Base-by-base conservation (phyloP, 345 rosid species). In the Eucalyptus guilfoylei region DNA sequence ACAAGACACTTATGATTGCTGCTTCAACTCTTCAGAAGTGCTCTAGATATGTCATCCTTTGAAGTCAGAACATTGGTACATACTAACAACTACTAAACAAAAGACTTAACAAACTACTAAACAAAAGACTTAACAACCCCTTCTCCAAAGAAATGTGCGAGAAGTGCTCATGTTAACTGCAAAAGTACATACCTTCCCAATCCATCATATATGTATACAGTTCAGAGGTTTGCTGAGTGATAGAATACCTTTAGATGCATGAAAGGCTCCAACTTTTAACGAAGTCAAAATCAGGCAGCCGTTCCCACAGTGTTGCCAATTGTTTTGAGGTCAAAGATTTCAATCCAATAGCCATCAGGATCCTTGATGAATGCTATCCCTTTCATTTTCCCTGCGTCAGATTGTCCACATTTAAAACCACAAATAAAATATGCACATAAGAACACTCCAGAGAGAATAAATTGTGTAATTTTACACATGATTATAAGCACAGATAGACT, bases 341-440 rank as follows among this genome's bases (percentile, higher is more conserved):
- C 99, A 62, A 96, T 97, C 99, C 98, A 96, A 90, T 98, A 95
- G 92, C 99, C 97, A 93, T 97, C 99, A 86, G 99, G 99, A 94
- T 97, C 99, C 95, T 96, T 97, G 58, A 98, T 97, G 92, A 98
- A 98, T 54, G 99, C 99, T 89, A 96, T 64, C 49, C 95, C 96
- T 92, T 97, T 98, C 98, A 98, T 92, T 92, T 97, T 96, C 88
- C 99, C 99, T 96, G 95, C 7, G 19, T 26, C 40, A 62, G 24
- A 44, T 86, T 58, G 21, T n/a, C 45, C 47, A 86, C 30, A 86
- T 50, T 86, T 42, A 86, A 86, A 52, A 32, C 40, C 60, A 49
- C 40, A n/a, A 48, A n/a, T 49, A 86, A 86, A 72, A 37, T 10
- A 76, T 19, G 83, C 83, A 76, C 28, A 76, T 76, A 76, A 21